phyloP scores from a whole-genome alignment of 2,329 filamentous ascomycete species.

The Fusarium temperatum region DNA sequence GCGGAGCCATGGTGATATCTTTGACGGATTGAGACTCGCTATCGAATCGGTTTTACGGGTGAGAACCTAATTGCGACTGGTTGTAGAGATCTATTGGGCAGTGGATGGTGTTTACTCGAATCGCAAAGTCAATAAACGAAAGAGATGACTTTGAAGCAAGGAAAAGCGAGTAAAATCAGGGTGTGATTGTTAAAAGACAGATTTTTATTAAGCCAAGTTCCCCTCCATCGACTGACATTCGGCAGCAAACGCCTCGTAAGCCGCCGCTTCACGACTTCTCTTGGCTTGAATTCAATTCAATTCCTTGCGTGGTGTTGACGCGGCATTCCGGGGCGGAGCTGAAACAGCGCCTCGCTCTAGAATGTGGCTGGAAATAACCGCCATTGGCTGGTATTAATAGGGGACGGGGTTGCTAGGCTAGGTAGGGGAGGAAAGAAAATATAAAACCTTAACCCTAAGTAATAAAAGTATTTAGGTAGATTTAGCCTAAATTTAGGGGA shows the following conservation, averaged over 20 bases:
- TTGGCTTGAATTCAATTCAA: slow-evolving; percentile 32
- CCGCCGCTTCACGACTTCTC: slow-evolving; percentile 22
- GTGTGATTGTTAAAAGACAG: background rate
- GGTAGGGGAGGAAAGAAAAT: too few relatives aligned
- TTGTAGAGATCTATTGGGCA: background rate
- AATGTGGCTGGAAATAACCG: slow-evolving; percentile 35
- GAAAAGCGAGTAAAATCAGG: background rate
- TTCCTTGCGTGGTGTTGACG: slow-evolving; percentile 36
- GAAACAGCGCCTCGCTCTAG: slow-evolving; percentile 39
- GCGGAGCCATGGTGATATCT: slow-evolving; percentile 27
- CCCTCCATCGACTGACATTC: background rate
- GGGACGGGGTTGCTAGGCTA: slow-evolving; percentile 7
- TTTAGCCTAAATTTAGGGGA: too few relatives aligned
- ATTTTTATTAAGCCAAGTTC: background rate
- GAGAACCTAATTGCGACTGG: background rate
- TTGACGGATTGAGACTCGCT: background rate
- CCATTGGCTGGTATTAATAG: slow-evolving; percentile 41
- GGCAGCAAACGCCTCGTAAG: slow-evolving; percentile 35
- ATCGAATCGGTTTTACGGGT: background rate
- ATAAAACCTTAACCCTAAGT: too few relatives aligned
- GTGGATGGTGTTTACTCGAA: background rate
- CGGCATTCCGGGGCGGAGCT: slow-evolving; percentile 44
- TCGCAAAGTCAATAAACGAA: slow-evolving; percentile 14
- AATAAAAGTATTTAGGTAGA: too few relatives aligned
- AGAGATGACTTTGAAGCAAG: background rate